phyloP scores from a whole-genome alignment of 192 early-diverging fungal genomes.

The Ramicandelaber brevisporus region DNA sequence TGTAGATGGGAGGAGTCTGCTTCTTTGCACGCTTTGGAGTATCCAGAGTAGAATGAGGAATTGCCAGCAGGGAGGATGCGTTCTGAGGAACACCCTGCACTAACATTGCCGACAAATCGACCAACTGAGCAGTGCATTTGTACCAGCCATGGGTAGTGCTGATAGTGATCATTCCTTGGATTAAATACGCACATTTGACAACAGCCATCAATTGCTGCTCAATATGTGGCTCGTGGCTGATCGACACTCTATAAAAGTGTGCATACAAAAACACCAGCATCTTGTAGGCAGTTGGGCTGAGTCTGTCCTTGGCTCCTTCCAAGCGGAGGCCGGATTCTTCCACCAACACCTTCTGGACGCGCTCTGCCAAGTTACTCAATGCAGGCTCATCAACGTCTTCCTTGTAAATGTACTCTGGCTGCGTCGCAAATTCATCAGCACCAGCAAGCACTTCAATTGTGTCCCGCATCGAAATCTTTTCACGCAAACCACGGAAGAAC shows the following conservation, averaged over 20 bases:
- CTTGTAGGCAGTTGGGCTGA: slow-evolving; percentile 23
- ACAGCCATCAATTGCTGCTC: slow-evolving; percentile 41
- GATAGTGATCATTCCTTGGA: slow-evolving; percentile 76
- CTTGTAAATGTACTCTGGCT: no score
- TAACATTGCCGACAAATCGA: slow-evolving; percentile 72
- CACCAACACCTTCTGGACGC: slow-evolving; percentile 10
- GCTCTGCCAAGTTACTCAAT: slow-evolving; percentile 15
- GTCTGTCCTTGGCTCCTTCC: slow-evolving; percentile 20
- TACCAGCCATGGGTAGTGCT: slow-evolving; percentile 74
- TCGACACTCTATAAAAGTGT: slow-evolving; percentile 50
- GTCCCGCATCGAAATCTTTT: slow-evolving; percentile 32
- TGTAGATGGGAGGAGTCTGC: no score
- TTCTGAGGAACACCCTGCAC: slow-evolving; percentile 65
- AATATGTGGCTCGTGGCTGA: slow-evolving; percentile 19
- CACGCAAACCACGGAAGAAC: slow-evolving; percentile 76
- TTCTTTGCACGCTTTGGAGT: slow-evolving; percentile 26
- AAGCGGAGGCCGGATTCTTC: no score
- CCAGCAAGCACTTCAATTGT: slow-evolving; percentile 50
- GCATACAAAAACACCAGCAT: slow-evolving; percentile 55
- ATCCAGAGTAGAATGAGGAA: slow-evolving; percentile 52
- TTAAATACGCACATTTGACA: slow-evolving; percentile 38
- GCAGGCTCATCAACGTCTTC: slow-evolving; percentile 15
- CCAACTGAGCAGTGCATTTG: slow-evolving; percentile 27
- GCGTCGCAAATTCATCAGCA: slow-evolving; percentile 45
- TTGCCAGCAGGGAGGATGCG: slow-evolving; percentile 58